Evolutionary conservation across 345 rosid species (phyloP), one percentile per base, ranked within the genome.

Genomic region (Eucalyptus erythrocorys): DNA sequence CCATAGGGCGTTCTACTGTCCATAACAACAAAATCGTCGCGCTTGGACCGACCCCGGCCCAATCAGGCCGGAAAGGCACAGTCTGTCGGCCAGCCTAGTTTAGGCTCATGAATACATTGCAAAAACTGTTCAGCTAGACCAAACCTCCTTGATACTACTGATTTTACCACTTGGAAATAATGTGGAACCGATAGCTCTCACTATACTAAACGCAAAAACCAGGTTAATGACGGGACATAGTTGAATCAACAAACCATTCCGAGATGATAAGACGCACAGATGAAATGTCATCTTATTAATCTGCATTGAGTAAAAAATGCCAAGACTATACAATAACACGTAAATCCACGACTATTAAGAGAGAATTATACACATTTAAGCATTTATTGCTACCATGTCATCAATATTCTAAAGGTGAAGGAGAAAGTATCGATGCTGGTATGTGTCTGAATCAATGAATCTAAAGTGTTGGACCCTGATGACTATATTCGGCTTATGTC

Each of bases 401-500:
- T 40, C 47, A 76, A 37, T 40, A 76, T 40, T 22, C 16, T 11
- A 10, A 5, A 30, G 37, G 42, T 68, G 81, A 71, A 40, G 30
- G 24, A 40, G 13, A 43, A 76, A 76, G 84, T 11, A 76, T 21
- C 15, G 13, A 40, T 43, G 27, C 82, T 40, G 13, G 82, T 3
- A 37, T 21, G 82, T 19, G 82, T 37, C 47, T 34, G 27, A 71
- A 21, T 71, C 42, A 37, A 71, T 9, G 81, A 37, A 37, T 71
- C 87, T 11, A 17, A 27, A 71, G 59, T 17, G 45, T 37, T 37
- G 82, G 47, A 76, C 47, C 47, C 27, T 37, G 45, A 37, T 21
- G 81, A 40, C 82, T 92, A 93, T 91, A 95, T 95, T 82, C 95
- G 91, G 93, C 98, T 96, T 87, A 96, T 95, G 92, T 97, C 99